Evolutionary conservation across 768 basidiomycete species (phyloP), one percentile per base, ranked within the genome.

Genomic region (Termitomyces heimii): DNA sequence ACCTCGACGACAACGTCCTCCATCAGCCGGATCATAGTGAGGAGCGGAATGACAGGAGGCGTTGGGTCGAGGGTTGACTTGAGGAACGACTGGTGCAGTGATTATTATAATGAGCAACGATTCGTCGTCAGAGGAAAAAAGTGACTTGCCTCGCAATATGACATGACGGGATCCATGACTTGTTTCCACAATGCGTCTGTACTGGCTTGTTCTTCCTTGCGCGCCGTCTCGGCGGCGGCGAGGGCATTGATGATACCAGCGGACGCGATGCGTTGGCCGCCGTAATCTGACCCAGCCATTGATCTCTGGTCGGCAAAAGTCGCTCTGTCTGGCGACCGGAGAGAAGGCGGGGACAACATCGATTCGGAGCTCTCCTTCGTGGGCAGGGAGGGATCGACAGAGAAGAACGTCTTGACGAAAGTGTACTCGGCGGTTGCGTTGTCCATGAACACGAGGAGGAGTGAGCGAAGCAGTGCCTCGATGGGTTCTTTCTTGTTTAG

Each of bases 351-450:
- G 16, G 79, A 77, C 7, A 75, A 65, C 26, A 74, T 45, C 26
- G 72, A 64, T 5, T 56, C 71, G 39, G 71, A 70, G 3, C 66
- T 56, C 47, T 79, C 81, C 28, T 60, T 61, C 12, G 71, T 66
- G 20, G 73, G 69, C 2, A 72, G 55, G 1, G 68, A 63, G 6
- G 69, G 64, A 47, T 70, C 74, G 57, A 68, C 67, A 39, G 81
- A 75, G 74, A 98, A 98, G 75, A 99, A 98, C 0, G 84, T 75
- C 10, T 84, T 82, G 51, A 97, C 72, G 65, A 98, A 98, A 1
- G 85, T 78, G 71, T 94, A 96, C 72, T 98, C 96, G 29, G 94
- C 84, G 1, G 90, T 90, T 4, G 92, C 88, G 66, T 99, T 98
- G 74, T 98, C 94, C 82, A 96, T 86, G 59, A 98, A 82, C 53